phyloP scores from a whole-genome alignment of 2,329 filamentous ascomycete genomes.

The Periconia sp. region DNA sequence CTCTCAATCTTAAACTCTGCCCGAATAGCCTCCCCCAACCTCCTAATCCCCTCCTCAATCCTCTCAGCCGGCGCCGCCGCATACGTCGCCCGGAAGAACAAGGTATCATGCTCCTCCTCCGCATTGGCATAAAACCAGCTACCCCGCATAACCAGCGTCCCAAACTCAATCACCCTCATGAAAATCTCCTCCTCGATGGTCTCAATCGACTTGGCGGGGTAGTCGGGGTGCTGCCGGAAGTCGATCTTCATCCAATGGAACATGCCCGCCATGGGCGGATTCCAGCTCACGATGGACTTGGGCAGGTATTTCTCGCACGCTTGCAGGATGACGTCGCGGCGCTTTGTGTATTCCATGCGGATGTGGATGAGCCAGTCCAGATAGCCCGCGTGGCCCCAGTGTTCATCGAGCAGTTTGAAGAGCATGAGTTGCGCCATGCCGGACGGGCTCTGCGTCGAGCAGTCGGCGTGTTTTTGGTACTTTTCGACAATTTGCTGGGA shows the following conservation, averaged over 20 bases:
- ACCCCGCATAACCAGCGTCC: slow-evolving; percentile 81
- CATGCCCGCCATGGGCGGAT: slow-evolving; percentile 85
- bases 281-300: slow-evolving; percentile 77
- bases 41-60: slow-evolving; percentile 57
- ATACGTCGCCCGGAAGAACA: slow-evolving; percentile 92
- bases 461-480: slow-evolving; percentile 82
- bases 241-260: slow-evolving; percentile 85
- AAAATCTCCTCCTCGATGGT: slow-evolving; percentile 88
- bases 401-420: slow-evolving; percentile 89
- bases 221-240: slow-evolving; percentile 68
- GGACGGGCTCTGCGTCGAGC: slow-evolving; percentile 81
- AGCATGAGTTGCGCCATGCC: slow-evolving; percentile 85
- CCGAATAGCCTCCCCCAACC: slow-evolving; percentile 78
- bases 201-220: slow-evolving; percentile 56
- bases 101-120: slow-evolving; percentile 61
- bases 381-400: slow-evolving; percentile 92
- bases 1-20: slow-evolving; percentile 60
- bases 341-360: slow-evolving; percentile 78
- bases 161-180: slow-evolving; percentile 73
- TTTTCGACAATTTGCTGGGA: slow-evolving; percentile 83
- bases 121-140: slow-evolving; percentile 89
- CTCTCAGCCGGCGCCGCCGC: slow-evolving; percentile 70
- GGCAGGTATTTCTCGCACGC: slow-evolving; percentile 84
- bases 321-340: slow-evolving; percentile 76
- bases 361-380: slow-evolving; percentile 87